Conservation (phyloP, 805 yeast genomes). For the Pichia occidentalis region DNA sequence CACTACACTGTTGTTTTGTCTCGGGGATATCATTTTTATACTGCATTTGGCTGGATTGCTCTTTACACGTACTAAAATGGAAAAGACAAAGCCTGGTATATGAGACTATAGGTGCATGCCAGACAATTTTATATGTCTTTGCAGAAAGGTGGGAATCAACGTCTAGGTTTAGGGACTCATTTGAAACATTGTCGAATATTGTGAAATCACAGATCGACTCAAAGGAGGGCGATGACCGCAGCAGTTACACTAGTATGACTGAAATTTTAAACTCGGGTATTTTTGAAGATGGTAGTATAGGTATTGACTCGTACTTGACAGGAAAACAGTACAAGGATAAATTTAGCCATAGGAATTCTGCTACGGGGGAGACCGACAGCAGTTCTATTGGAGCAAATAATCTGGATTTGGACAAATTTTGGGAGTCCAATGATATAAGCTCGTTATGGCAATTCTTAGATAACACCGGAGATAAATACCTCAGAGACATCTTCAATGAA, state of each 20-base stretch:
- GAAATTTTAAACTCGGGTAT: constrained; percentile 9
- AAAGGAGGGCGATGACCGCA: background rate
- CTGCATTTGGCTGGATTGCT: constrained; percentile 29
- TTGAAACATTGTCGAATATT: constrained; percentile 23
- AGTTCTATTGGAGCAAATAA: background rate
- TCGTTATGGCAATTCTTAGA: constrained; percentile 29
- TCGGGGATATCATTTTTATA: constrained; percentile 29
- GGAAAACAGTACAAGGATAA: constrained; percentile 4
- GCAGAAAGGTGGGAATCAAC: constrained; percentile 28
- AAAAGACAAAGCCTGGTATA: constrained; percentile 21
- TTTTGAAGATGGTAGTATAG: constrained; percentile 16
- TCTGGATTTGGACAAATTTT: background rate
- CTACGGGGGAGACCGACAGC: constrained; percentile 10
- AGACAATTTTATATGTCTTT: constrained; percentile 24
- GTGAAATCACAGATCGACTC: constrained; percentile 8
- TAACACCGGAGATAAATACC: constrained; percentile 26
- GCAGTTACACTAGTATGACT: background rate
- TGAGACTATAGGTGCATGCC: constrained; percentile 29
- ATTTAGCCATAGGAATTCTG: constrained; percentile 3
- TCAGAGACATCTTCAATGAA: constrained; percentile 27
- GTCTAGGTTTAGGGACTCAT: constrained; percentile 24
- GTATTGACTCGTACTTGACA: constrained; percentile 13
- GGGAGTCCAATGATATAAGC: constrained; percentile 5
- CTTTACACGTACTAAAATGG: constrained; percentile 22
- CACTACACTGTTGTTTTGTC: constrained; percentile 30